A percentile compares a stretch with the other conserved stretches of the same genome.
Evolutionary conservation across 2,329 filamentous ascomycete species (phyloP).

Genomic region (Microcera coccophila): DNA sequence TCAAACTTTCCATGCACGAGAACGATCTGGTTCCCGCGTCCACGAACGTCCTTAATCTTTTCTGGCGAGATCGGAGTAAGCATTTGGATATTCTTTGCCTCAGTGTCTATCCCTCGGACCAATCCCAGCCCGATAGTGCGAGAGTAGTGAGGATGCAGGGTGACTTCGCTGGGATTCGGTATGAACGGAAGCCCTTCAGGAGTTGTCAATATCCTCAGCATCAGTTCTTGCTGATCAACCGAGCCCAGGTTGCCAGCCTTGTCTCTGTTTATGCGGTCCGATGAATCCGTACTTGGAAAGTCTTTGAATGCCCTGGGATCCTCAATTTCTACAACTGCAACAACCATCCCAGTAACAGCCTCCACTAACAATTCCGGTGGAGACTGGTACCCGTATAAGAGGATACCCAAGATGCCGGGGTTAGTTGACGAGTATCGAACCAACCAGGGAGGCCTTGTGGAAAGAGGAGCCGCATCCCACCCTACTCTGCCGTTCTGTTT

Average conservation of each 20-base stretch:
- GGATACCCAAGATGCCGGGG: conserved; percentile 58
- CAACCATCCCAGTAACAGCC: conserved; percentile 65
- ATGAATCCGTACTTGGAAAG: conserved; percentile 12
- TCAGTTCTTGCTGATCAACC: background rate
- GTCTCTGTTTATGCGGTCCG: conserved; percentile 11
- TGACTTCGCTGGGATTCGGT: conserved; percentile 47
- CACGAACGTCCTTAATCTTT: conserved; percentile 38
- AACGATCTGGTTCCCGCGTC: conserved; percentile 49
- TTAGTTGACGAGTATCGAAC: conserved; percentile 53
- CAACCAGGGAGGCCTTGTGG: conserved; percentile 54
- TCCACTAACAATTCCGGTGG: conserved; percentile 56
- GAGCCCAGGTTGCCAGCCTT: conserved; percentile 1
- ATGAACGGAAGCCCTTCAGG: conserved; percentile 61
- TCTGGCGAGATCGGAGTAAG: conserved; percentile 54
- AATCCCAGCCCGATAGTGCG: conserved; percentile 61
- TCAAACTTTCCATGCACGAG: conserved; percentile 67
- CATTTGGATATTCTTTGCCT: conserved; percentile 55
- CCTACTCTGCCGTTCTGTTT: conserved; percentile 16
- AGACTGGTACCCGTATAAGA: conserved; percentile 64
- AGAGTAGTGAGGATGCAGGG: conserved; percentile 58
- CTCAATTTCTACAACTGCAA: conserved; percentile 63
- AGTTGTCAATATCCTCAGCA: conserved; percentile 16
- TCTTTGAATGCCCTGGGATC: conserved; percentile 46
- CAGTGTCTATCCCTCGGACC: conserved; percentile 63
- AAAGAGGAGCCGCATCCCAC: conserved; percentile 56